Evolutionary conservation across 306 rosid species (phyloP).

Genomic region (Quercus parvula): DNA sequence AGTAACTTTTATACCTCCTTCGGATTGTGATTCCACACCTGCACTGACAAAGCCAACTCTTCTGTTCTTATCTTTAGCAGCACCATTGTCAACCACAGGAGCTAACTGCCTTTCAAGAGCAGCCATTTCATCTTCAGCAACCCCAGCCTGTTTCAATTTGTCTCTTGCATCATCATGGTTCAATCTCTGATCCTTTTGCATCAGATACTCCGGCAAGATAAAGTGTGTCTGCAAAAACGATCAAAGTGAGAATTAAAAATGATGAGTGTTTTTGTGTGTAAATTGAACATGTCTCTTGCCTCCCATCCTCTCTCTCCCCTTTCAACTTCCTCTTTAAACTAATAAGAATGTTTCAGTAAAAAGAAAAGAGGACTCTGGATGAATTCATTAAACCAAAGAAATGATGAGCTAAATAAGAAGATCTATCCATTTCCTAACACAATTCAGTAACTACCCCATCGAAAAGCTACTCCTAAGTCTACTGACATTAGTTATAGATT

Average conservation of each 20-base stretch:
- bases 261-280: neutral
- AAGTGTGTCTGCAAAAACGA: conserved; percentile 67
- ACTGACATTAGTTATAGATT: no score
- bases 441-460: no score
- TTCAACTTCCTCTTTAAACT: neutral
- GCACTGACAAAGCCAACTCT: conserved; percentile 92
- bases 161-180: conserved; percentile 90
- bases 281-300: neutral
- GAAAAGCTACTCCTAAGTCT: no score
- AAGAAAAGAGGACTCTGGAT: neutral
- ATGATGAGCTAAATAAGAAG: neutral
- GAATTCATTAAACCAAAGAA: neutral
- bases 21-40: conserved; percentile 66
- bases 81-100: conserved; percentile 32
- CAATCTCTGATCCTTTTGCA: conserved; percentile 88
- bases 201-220: conserved; percentile 75
- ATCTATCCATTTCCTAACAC: neutral
- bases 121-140: conserved; percentile 94
- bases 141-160: conserved; percentile 84
- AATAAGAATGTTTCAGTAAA: neutral
- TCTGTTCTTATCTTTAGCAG: conserved; percentile 36
- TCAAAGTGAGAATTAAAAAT: neutral
- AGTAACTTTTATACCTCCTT: conserved; percentile 38
- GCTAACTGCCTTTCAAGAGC: conserved; percentile 86
- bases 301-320: neutral